These are phyloP conservation scores for Soucietia sequanensis DNA, from an alignment of 805 yeast species.

Conservation along the genomic window DNA sequence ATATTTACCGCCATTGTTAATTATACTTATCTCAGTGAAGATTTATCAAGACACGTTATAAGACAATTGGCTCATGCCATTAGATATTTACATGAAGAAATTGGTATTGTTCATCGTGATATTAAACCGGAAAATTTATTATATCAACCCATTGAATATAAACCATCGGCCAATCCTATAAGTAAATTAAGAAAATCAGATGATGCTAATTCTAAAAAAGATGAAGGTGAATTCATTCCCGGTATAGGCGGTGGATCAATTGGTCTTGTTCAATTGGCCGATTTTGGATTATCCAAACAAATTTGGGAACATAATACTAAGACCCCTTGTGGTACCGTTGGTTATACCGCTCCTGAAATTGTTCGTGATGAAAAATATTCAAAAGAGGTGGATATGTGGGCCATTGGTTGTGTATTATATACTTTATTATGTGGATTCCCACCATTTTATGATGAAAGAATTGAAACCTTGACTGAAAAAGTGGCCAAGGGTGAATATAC, in stretches of 20 bases:
- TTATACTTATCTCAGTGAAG: constrained; percentile 64
- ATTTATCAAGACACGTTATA: constrained; percentile 61
- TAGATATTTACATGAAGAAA: constrained; percentile 65
- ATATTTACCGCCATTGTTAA: constrained; percentile 66
- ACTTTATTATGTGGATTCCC: constrained; percentile 96
- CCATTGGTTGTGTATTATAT: constrained; percentile 92
- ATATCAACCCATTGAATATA: constrained; percentile 56
- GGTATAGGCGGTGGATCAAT: constrained; percentile 92
- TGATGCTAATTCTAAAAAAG: constrained; percentile 66
- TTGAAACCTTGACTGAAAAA: constrained; percentile 70
- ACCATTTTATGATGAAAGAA: constrained; percentile 87
- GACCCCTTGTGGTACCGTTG: constrained; percentile 99
- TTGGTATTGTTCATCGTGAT: constrained; percentile 82
- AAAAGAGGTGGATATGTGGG: constrained; percentile 98
- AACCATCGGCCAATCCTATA: constrained; percentile 39
- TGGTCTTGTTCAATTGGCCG: constrained; percentile 88
- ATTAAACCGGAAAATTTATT: constrained; percentile 78
- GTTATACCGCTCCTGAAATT: constrained; percentile 97
- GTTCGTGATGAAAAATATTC: constrained; percentile 92
- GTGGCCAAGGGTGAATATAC: constrained; percentile 79
- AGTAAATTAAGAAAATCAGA: constrained; percentile 57
- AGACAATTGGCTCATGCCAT: constrained; percentile 64
- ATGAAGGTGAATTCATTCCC: constrained; percentile 82
- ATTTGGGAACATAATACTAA: constrained; percentile 85
- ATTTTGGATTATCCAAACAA: constrained; percentile 91